A percentile compares a stretch with the other conserved stretches of the same genome.
phyloP scores from a whole-genome alignment of 2,329 filamentous ascomycete species.

The Rasamsonia emersonii region DNA sequence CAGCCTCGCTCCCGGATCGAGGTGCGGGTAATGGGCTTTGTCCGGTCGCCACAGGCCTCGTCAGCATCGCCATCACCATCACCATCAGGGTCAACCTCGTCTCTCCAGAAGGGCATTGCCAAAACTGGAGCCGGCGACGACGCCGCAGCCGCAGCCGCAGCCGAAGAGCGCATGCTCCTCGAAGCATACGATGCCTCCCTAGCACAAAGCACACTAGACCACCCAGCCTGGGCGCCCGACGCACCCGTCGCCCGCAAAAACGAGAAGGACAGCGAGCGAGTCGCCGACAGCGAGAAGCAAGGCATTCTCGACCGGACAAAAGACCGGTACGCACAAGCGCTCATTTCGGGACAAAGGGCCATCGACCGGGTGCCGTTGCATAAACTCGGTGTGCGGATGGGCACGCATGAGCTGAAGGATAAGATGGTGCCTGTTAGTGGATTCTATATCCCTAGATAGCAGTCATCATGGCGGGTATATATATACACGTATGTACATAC shows the following conservation, averaged over 20 bases:
- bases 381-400: constrained; percentile 48
- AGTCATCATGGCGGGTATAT: neutral
- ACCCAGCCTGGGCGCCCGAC: constrained; percentile 32
- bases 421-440: constrained; percentile 27
- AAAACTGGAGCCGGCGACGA: constrained; percentile 25
- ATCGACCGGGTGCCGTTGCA: constrained; percentile 54
- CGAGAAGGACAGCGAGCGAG: neutral
- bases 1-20: constrained; percentile 37
- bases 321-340: constrained; percentile 42
- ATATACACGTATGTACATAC: neutral
- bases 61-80: no score
- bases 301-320: constrained; percentile 35
- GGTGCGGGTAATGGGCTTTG: constrained; percentile 52
- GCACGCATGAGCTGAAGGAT: constrained; percentile 38
- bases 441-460: constrained; percentile 25
- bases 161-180: constrained; percentile 28
- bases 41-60: constrained; percentile 11
- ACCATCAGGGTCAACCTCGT: no score
- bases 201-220: constrained; percentile 27
- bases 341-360: constrained; percentile 44
- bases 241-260: constrained; percentile 5
- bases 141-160: constrained; percentile 22
- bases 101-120: no score
- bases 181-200: constrained; percentile 32
- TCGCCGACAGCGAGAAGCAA: constrained; percentile 19